Evolutionary conservation across 768 basidiomycete species (phyloP).

Genomic region (Nevesoporus exiguus): DNA sequence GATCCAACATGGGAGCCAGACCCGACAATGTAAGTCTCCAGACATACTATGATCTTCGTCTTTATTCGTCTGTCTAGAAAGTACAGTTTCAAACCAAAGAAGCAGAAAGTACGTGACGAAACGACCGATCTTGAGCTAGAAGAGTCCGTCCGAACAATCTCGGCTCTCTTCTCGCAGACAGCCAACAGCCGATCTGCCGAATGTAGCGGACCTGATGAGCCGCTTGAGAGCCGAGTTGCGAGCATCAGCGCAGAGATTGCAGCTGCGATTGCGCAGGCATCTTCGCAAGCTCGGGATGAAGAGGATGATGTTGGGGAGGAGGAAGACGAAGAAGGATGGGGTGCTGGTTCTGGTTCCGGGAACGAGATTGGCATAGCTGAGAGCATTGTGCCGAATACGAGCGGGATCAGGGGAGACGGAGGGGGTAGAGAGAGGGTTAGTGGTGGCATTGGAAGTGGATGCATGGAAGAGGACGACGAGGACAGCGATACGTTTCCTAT

Average conservation of each 20-base stretch:
- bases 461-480: conserved; percentile 59
- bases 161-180: conserved; percentile 59
- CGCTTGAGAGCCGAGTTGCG: conserved; percentile 64
- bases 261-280: conserved; percentile 73
- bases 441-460: not conserved
- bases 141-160: conserved; percentile 72
- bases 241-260: conserved; percentile 79
- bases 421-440: conserved; percentile 22
- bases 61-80: conserved; percentile 43
- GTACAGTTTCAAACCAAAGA: conserved; percentile 78
- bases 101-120: conserved; percentile 47
- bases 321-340: conserved; percentile 39
- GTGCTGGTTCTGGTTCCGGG: conserved; percentile 45
- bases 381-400: conserved; percentile 56
- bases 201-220: conserved; percentile 32
- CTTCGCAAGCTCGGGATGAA: conserved; percentile 55
- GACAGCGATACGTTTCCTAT: conserved; percentile 68
- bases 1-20: conserved; percentile 84
- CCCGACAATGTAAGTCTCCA: conserved; percentile 63
- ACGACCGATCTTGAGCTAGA: conserved; percentile 61
- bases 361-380: conserved; percentile 49
- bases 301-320: conserved; percentile 46
- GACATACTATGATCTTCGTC: conserved; percentile 1
- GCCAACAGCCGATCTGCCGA: conserved; percentile 37
- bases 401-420: conserved; percentile 51